Base-by-base conservation (phyloP, 371 early-diverging fungal genomes). In the Haplosporangium sp. region DNA sequence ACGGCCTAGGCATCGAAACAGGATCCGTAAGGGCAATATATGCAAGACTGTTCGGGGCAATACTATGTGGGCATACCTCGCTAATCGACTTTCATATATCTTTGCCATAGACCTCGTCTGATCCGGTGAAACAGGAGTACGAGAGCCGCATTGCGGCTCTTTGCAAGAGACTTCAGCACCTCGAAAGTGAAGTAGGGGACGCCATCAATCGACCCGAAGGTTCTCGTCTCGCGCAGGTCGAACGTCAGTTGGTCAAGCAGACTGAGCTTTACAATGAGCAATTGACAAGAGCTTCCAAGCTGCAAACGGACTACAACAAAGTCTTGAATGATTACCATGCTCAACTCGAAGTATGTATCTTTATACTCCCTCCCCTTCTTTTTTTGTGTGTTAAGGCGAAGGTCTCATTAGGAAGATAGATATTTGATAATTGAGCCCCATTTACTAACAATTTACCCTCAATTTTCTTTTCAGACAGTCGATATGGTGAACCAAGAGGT, bases 401-500 rank as follows among this genome's bases (percentile, higher is more conserved):
- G n/a, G n/a, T n/a, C n/a, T n/a, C n/a, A n/a, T n/a, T n/a, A n/a
- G n/a, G n/a, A n/a, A n/a, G n/a, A n/a, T n/a, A n/a, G n/a, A n/a
- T n/a, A n/a, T n/a, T n/a, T n/a, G n/a, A n/a, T 18, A 54, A 46
- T 29, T 29, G 29, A 29, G 29, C 29, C 29, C 29, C 38, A 36
- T 16, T 40, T 41, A 6, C 14, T 23, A 0, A 47, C 29, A 46
- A 0, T 46, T 12, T 14, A 12, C 3, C 12, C 5, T 16, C 36
- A 38, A 40, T 59, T 55, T 54, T 29, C 21, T 47, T 63, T 45
- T 63, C 18, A 92, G 86, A 90, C 90, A 65, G 90, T 92, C 7
- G 85, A 87, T 40, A 91, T 91, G 70, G 92, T 94, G 14, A 86
- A 93, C 59, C 79, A 88, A 47, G 94, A 95, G 64, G 92, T 92